These are phyloP conservation scores for Dichomitus squalens DNA, from an alignment of 1,284 basidiomycete genomes.

Conservation along the genomic window DNA sequence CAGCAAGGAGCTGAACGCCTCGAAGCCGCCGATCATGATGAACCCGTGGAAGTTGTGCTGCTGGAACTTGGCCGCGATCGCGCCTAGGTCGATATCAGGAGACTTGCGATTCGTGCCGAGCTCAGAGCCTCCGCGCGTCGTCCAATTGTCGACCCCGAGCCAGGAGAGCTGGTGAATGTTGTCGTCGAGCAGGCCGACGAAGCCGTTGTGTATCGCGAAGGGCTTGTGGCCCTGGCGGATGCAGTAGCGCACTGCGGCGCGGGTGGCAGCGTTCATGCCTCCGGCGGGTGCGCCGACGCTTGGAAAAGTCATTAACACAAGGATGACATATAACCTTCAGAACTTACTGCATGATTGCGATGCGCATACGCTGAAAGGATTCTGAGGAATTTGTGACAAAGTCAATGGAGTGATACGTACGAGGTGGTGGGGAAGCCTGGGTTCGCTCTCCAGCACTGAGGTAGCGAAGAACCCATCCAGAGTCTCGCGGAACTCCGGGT, in stretches of 20 bases:
- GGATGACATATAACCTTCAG: not conserved
- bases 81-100: conserved; percentile 86
- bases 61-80: conserved; percentile 89
- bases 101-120: conserved; percentile 93
- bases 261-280: conserved; percentile 98
- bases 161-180: conserved; percentile 87
- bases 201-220: conserved; percentile 93
- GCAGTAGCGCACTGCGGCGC: conserved; percentile 93
- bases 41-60: conserved; percentile 82
- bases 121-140: conserved; percentile 96
- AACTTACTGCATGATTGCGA: conserved; percentile 92
- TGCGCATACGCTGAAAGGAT: conserved; percentile 68
- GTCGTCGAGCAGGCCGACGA: conserved; percentile 91
- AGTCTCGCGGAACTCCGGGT: conserved; percentile 90
- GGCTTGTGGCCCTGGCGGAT: conserved; percentile 91
- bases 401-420: conserved; percentile 37
- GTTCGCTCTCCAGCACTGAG: conserved; percentile 63
- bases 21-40: conserved; percentile 94
- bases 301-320: conserved; percentile 2
- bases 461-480: conserved; percentile 83
- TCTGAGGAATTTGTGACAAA: not conserved
- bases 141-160: conserved; percentile 98
- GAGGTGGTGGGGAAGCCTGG: conserved; percentile 64
- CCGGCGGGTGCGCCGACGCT: conserved; percentile 97
- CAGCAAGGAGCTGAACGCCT: conserved; percentile 84